Evolutionary conservation across 2,329 filamentous ascomycete species (phyloP), one percentile per base, ranked within the genome.

Genomic region (Curvularia eragrostidis): DNA sequence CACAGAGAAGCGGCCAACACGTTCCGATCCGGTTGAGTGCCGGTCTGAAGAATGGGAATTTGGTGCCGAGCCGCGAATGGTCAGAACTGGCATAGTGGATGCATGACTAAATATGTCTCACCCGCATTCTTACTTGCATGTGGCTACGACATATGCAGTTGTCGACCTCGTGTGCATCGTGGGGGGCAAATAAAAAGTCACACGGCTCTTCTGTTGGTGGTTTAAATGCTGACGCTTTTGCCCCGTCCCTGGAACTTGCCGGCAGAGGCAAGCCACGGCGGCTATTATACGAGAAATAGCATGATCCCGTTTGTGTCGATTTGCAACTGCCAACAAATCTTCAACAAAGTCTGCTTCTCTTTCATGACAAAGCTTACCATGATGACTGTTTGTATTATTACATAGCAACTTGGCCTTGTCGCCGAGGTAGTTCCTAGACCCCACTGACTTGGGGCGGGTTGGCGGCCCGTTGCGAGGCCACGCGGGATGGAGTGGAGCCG

Each of bases 171-270:
- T 32, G 9, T 7, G 24, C 52, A n/a, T 12, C 46, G 30, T 56
- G 36, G 44, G 44, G 44, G 55, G 44, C 38, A 15, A 54, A 24
- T 12, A 39, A n/a, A n/a, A n/a, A 19, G 54, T 19, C 44, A 54
- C 44, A 48, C 49, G 32, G 55, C 50, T 54, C 5, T 39, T 39
- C 24, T 32, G 44, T 56, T 53, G 34, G 59, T 54, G 54, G 63
- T 59, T 36, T 13, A 38, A 48, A 44, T 23, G 61, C 62, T 65
- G 61, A 58, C 54, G 46, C 34, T 42, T 46, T 58, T 48, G n/a
- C 48, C 39, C 56, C 34, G 50, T 38, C 32, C 48, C 8, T 44
- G 30, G 18, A 49, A 51, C 50, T 24, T 26, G 24, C 26, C 39
- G 55, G 44, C 32, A 28, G 19, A 48, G 43, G 32, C 38, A 58